Evolutionary conservation across 75 land plant species (phyloP), one percentile per base, ranked within the genome.

Genomic region (Pinus tabuliformis): DNA sequence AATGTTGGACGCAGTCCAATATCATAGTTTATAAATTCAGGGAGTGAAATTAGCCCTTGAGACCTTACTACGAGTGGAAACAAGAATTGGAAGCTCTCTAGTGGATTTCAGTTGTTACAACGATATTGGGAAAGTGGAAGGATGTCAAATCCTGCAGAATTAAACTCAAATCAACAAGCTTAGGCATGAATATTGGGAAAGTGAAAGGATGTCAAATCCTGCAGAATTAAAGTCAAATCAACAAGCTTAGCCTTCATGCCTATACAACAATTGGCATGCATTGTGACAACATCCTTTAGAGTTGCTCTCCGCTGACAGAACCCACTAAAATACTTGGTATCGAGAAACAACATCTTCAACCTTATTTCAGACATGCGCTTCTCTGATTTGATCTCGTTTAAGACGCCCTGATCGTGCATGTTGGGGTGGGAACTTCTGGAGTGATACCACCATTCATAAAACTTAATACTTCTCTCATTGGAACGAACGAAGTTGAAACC

Each of bases 401-500:
- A 75, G 7, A 88, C 86, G 59, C 82, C 83, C 66, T 92, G 90
- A 57, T 92, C 94, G 70, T 85, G 76, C 36, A 61, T 30, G 20
- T 75, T 58, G 0, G 84, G 76, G 37, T 82, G 73, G 30, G 45
- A 66, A 59, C 77, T 62, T 49, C 88, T 83, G 58, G n/a, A 70
- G 21, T 70, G 75, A 56, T 92, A 90, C 97, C 97, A 95, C 37
- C 18, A 75, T 22, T 83, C 65, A 72, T 87, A 90, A 21, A 95
- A 80, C 6, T 82, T 58, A 9, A 90, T 79, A 12, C 95, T 95
- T 68, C 77, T 81, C 71, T 78, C 81, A 83, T 84, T 92, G 12
- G 98, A 87, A 18, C 81, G 70, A 11, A 80, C n/a, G n/a, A n/a
- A n/a, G n/a, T 81, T 81, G 83, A 95, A 95, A 13, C 98, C 98